Percentiles rank a stretch among this genome's conserved stretches.
Conservation (phyloP, 306 rosid species). For the Cucurbita pepo region DNA sequence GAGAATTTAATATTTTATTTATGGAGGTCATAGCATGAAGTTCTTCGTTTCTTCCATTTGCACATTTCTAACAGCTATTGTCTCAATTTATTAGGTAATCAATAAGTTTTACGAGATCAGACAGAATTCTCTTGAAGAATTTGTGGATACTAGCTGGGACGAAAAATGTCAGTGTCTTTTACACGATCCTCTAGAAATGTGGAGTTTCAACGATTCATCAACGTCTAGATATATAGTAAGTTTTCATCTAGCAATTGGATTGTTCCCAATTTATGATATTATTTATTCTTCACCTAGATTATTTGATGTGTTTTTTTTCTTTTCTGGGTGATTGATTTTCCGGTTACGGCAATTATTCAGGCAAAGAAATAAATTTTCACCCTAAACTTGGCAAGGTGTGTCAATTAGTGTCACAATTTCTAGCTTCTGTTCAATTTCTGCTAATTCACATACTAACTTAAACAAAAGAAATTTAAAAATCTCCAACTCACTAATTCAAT, state of each 20-base stretch:
- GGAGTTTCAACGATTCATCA: conserved; percentile 74
- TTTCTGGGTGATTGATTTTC: neutral
- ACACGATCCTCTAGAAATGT: conserved; percentile 54
- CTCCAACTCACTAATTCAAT: no score
- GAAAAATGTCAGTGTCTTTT: conserved; percentile 59
- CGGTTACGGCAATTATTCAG: neutral
- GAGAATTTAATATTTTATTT: neutral
- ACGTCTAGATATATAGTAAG: conserved; percentile 75
- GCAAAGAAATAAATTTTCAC: neutral
- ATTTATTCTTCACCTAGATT: neutral
- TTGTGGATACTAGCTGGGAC: conserved; percentile 50
- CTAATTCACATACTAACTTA: no score
- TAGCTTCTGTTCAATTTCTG: neutral
- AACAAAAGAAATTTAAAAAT: no score
- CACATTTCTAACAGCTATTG: conserved; percentile 10
- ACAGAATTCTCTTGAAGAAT: conserved; percentile 29
- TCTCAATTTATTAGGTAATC: conserved; percentile 39
- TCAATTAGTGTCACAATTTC: neutral
- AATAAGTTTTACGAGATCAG: conserved; percentile 69
- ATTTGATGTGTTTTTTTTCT: neutral
- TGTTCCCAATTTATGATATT: neutral
- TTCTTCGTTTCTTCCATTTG: neutral
- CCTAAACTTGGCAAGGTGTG: neutral
- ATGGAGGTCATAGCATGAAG: neutral
- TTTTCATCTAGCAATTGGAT: conserved; percentile 2